Evolutionary conservation across 805 yeast species (phyloP).

Genomic region (Scheffersomyces amazonensis): DNA sequence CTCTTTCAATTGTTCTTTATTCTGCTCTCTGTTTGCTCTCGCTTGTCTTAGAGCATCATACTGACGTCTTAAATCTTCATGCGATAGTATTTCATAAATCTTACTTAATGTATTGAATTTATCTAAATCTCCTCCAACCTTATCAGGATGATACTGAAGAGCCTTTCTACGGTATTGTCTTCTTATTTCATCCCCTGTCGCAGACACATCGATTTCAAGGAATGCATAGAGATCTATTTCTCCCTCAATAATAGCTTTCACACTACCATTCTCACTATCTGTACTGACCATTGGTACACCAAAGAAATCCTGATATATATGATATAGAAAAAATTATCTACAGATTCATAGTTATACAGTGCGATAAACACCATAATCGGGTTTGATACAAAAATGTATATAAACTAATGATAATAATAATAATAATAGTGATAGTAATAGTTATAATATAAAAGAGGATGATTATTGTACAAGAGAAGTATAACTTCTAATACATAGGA

Average conservation of each 20-base stretch:
- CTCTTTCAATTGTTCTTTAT: slow-evolving; percentile 15
- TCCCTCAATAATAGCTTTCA: background rate
- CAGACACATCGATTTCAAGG: slow-evolving; percentile 19
- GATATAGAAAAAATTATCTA: too few species aligned
- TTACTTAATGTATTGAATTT: slow-evolving; percentile 29
- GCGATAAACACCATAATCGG: too few species aligned
- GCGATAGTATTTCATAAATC: slow-evolving; percentile 29
- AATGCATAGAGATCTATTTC: slow-evolving; percentile 25
- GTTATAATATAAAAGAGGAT: too few species aligned
- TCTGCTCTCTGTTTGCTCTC: slow-evolving; percentile 8
- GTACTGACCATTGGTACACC: too few species aligned
- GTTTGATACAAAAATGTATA: too few species aligned
- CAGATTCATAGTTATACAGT: too few species aligned
- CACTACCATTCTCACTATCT: too few species aligned
- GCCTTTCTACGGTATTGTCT: slow-evolving; percentile 33
- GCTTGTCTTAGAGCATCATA: slow-evolving; percentile 28
- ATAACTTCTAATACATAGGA: too few species aligned
- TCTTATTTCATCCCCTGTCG: slow-evolving; percentile 21
- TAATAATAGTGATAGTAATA: too few species aligned
- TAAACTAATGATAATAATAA: too few species aligned
- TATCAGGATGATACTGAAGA: slow-evolving; percentile 40
- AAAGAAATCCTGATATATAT: too few species aligned
- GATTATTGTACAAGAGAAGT: too few species aligned
- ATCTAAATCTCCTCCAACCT: slow-evolving; percentile 22
- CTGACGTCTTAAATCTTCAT: slow-evolving; percentile 18